Conservation (phyloP, 148 eudicot genomes). For the Persicaria tinctoria region DNA sequence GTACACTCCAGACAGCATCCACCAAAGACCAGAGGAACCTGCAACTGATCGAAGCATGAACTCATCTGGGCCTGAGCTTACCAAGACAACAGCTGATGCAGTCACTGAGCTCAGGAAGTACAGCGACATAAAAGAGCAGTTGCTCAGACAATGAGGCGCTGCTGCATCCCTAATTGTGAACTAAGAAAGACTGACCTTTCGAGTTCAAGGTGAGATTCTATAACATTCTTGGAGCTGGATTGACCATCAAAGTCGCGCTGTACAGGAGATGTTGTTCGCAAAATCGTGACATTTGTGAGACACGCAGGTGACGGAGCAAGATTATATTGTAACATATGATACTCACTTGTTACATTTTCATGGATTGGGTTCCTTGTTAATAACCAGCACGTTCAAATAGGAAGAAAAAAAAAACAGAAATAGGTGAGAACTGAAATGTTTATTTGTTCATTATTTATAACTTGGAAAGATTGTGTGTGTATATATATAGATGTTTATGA, state of each 20-base stretch:
- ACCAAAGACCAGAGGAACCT: neutral
- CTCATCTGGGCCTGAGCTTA: conserved; percentile 26
- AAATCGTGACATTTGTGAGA: neutral
- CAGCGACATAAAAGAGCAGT: conserved; percentile 38
- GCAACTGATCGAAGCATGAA: conserved; percentile 22
- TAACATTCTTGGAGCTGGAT: neutral
- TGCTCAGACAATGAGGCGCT: conserved; percentile 39
- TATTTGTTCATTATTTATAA: neutral
- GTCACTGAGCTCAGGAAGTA: conserved; percentile 53
- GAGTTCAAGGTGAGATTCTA: neutral
- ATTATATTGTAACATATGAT: neutral
- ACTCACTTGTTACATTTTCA: neutral
- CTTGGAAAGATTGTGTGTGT: neutral
- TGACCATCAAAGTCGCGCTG: neutral
- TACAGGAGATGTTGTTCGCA: too few relatives aligned
- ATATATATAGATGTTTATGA: neutral
- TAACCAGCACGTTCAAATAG: neutral
- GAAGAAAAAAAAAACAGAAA: neutral
- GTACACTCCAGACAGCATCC: conserved; percentile 17
- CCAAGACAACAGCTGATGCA: conserved; percentile 66
- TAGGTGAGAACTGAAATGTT: neutral
- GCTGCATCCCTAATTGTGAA: neutral
- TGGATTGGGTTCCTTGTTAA: neutral
- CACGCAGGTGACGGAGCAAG: neutral
- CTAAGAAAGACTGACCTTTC: neutral